Evolutionary conservation across 192 early-diverging fungal genomes (phyloP), one percentile per base, ranked within the genome.

Genomic region (Coemansia sp.): DNA sequence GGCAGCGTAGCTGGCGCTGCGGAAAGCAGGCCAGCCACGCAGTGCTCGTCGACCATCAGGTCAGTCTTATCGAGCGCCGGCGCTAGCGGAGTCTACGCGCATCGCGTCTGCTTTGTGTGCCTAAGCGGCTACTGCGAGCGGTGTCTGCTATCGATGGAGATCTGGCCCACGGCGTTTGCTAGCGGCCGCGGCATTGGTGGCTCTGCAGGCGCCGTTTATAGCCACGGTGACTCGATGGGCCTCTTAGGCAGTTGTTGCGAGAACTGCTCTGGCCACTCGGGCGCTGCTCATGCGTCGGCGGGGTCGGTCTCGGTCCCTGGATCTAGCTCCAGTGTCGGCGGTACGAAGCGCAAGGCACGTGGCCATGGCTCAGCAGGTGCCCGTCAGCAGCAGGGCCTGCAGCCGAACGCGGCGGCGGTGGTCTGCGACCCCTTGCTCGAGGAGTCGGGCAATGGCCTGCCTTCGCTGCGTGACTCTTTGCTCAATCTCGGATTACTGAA

Each of bases 61-160:
- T 42, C 39, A 4, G 39, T 42, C 8, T 13, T 42, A 13, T 42
- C 39, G 3, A 42, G 39, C 14, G 39, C 39, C 39, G 58, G 56
- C 20, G 32, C 55, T 27, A 29, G 61, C 16, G 54, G 67, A 62
- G 27, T 55, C 71, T 70, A 67, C 19, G 66, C 71, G 0, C 71
- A 72, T 6, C 70, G 76, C 47, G 57, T 73, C 60, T 79, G 76
- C 24, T 79, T 79, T 50, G 52, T 79, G 64, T 79, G 76, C 29
- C 61, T 79, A 0, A 56, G 76, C 49, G 76, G 76, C 4, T 70
- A 25, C 61, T 79, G 76, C 64, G 71, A 70, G 68, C 70, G 71
- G 11, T 79, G 76, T 19, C 45, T 73, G 24, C 20, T 79, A 49
- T 79, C 76, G 19, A 64, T 78, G 76, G 61, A 69, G 25, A 78